phyloP scores from a whole-genome alignment of 306 rosid species.

The Gillenia trifoliata region DNA sequence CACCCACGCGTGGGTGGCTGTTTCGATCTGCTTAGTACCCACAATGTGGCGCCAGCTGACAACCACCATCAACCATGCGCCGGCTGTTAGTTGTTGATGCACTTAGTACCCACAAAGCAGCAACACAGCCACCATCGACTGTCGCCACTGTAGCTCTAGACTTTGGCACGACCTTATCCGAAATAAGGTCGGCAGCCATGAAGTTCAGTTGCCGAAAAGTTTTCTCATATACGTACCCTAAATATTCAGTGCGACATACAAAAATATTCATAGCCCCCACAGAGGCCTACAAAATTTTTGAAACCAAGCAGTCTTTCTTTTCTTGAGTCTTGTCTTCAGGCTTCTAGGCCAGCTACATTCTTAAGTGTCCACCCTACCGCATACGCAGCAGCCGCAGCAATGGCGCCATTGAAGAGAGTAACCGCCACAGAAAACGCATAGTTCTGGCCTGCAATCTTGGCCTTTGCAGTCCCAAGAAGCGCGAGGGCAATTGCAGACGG shows the following conservation, averaged over 20 bases:
- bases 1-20: neutral
- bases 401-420: slow-evolving; percentile 40
- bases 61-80: no score
- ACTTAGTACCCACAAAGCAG: no score
- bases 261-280: neutral
- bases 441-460: slow-evolving; percentile 40
- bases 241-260: neutral
- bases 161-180: no score
- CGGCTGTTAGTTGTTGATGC: no score
- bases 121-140: no score
- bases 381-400: slow-evolving; percentile 57
- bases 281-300: neutral
- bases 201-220: no score
- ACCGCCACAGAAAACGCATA: slow-evolving; percentile 28
- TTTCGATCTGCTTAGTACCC: no score
- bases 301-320: neutral
- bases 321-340: neutral
- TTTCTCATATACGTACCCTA: no score
- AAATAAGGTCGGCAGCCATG: no score
- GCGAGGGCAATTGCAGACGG: slow-evolving; percentile 43
- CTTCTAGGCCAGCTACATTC: slow-evolving; percentile 34
- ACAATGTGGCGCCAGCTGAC: no score
- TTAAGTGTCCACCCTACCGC: slow-evolving; percentile 44
- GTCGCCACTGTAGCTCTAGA: no score
- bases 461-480: slow-evolving; percentile 51